Base-by-base conservation (phyloP, 495 filamentous ascomycete species). In the Jackrogersella minutella region DNA sequence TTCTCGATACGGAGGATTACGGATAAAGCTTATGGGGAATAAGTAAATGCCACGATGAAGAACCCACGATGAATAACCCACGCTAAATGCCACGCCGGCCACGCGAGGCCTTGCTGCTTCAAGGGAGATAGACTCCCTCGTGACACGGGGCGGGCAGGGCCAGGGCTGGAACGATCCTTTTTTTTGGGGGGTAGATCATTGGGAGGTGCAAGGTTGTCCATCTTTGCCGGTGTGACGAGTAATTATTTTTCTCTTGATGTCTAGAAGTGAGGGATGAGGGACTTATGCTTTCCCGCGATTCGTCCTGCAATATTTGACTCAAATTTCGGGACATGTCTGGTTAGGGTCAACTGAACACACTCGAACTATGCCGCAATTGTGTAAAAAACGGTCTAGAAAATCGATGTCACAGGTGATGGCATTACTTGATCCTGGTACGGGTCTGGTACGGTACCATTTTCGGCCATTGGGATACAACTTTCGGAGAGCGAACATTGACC, bases 131-230 rank as follows among this genome's bases (percentile, higher is more conserved):
- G 10, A 34, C 13, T 6, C 31, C n/a, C 53, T 55, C 59, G 54
- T 64, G 54, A 54, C 53, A 58, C 46, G 24, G 60, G 36, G 24
- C 21, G 43, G 49, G 36, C 54, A 59, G 59, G 59, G 65, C 65
- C 65, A 63, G 59, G 65, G 65, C 65, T 68, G 65, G 59, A 68
- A 24, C 39, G 41, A 62, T 68, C 46, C 16, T 28, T 63, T 37
- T 49, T n/a, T n/a, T n/a, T n/a, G n/a, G 50, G 59, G 50, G 40
- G 36, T 39, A 31, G 58, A 62, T 58, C 58, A 49, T 52, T 58
- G 52, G 41, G 51, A 30, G 58, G n/a, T 51, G 46, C 64, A 62
- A 19, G 64, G 36, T 43, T 59, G 17, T 50, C 17, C 33, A 19
- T 50, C 28, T 30, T 13, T 49, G 21, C 33, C 47, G 28, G 16